A percentile compares a stretch with the other conserved stretches of the same genome.
These are phyloP conservation scores for Geotrichum reessii DNA, from an alignment of 1,139 yeast genomes.

Conservation along the genomic window DNA sequence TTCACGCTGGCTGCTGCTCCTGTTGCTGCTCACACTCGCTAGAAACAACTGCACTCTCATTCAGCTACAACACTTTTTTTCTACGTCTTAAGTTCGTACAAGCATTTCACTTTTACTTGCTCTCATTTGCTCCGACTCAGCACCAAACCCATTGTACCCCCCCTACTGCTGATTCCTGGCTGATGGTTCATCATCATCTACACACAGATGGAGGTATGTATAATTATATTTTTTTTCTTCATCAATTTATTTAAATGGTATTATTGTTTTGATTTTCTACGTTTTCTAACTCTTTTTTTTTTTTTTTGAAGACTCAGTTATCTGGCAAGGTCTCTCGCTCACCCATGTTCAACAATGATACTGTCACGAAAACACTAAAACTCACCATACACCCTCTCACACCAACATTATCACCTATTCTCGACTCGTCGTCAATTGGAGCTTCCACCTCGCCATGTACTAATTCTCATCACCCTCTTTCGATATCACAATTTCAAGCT, in stretches of 20 bases:
- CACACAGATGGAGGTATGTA: neutral
- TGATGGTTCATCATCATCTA: neutral
- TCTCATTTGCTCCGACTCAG: neutral
- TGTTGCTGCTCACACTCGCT: neutral
- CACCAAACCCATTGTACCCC: neutral
- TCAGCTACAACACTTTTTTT: neutral
- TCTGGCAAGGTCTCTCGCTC: neutral
- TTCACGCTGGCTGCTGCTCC: neutral
- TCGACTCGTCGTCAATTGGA: neutral
- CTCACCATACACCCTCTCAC: neutral
- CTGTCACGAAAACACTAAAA: neutral
- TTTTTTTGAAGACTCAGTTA: neutral
- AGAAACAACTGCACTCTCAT: neutral
- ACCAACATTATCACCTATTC: neutral
- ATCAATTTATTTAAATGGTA: too few relatives aligned
- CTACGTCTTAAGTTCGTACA: neutral
- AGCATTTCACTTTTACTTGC: neutral
- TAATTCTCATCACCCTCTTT: neutral
- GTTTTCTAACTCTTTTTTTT: neutral
- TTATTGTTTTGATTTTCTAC: neutral
- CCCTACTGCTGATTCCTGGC: neutral
- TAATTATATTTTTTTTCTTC: too few relatives aligned
- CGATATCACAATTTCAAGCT: neutral
- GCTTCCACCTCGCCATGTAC: neutral
- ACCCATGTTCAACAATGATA: neutral